Base-by-base conservation (phyloP, 768 basidiomycete species). In the Termitomyces sp. region DNA sequence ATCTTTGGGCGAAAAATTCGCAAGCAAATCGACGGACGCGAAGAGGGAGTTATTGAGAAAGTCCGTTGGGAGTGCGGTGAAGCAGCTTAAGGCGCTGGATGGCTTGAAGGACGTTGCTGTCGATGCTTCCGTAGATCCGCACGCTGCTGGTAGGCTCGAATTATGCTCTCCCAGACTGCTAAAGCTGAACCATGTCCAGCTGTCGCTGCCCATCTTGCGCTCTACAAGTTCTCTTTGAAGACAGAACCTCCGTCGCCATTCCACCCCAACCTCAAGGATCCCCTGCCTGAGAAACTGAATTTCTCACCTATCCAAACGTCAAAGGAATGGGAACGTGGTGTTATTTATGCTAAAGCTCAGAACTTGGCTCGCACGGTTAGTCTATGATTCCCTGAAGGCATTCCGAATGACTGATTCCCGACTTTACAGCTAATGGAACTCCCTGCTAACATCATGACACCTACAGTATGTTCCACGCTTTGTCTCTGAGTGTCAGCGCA, bases 391-490 rank as follows among this genome's bases (percentile, higher is more conserved):
- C 29, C 46, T 36, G 55, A 10, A 20, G 52, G 6, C 22, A 0
- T 27, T 42, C 27, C 5, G 24, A 22, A 49, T 4, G 20, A 48
- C 41, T 63, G 37, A 57, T 14, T 14, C 7, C 24, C 32, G 14
- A 34, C 20, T 20, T 31, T 13, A 29, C 68, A 92, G 88, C 77
- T 94, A 47, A 87, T 83, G 84, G 93, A 94, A 71, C 72, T 90
- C 5, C 93, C 93, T 52, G 92, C 83, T 1, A 94, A 94, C 69
- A 83, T 93, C 70, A 75, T 92, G 76, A 93, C 91, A 2, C 92
- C 92, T 9, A 91, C 90, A 14, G 87, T 87, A 64, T 44, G 78
- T 68, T 52, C 24, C 32, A 46, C 51, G 27, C 6, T 39, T 24
- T 22, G 43, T 32, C 49, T 27, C 16, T 22, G 34, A 37, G 41